phyloP scores from a whole-genome alignment of 2,329 filamentous ascomycete species.

The Aspergillus sp. region DNA sequence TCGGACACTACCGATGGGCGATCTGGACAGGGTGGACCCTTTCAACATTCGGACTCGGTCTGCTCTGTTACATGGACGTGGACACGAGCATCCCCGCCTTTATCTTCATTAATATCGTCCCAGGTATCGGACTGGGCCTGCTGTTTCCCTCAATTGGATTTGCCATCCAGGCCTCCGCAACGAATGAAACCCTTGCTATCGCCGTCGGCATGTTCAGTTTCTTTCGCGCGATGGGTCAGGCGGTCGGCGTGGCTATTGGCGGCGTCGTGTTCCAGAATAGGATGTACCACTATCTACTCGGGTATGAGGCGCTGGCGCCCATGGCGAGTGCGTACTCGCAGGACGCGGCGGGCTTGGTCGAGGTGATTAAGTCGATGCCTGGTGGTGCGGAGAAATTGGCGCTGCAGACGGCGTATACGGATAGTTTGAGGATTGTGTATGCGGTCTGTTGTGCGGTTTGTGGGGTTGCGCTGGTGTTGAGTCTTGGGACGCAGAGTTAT shows the following conservation, averaged over 20 bases:
- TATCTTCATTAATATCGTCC: conserved; percentile 32
- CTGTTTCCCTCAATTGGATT: conserved; percentile 27
- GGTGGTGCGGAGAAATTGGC: neutral
- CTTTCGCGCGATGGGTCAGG: conserved; percentile 10
- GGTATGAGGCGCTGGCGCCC: neutral
- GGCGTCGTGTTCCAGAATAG: conserved; percentile 8
- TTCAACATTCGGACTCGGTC: conserved; percentile 26
- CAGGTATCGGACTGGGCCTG: conserved; percentile 27
- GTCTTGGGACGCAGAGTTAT: conserved; percentile 3
- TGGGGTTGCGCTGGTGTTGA: conserved; percentile 4
- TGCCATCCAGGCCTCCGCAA: conserved; percentile 27
- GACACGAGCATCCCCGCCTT: conserved; percentile 27
- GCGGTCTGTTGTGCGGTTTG: conserved; percentile 6
- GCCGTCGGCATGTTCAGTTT: conserved; percentile 6
- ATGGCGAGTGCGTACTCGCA: conserved; percentile 3
- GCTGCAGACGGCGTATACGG: conserved; percentile 8
- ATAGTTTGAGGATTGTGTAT: conserved; percentile 8
- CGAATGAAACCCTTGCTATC: neutral
- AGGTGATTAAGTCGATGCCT: neutral
- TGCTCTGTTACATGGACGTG: conserved; percentile 28
- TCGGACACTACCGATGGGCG: conserved; percentile 34
- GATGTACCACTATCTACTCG: conserved; percentile 3
- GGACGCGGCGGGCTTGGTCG: conserved; percentile 7
- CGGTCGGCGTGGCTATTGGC: conserved; percentile 6
- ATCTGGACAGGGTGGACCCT: conserved; percentile 30